Base-by-base conservation (phyloP, 352 stramenopile species). In the Pythium angustatum region DNA sequence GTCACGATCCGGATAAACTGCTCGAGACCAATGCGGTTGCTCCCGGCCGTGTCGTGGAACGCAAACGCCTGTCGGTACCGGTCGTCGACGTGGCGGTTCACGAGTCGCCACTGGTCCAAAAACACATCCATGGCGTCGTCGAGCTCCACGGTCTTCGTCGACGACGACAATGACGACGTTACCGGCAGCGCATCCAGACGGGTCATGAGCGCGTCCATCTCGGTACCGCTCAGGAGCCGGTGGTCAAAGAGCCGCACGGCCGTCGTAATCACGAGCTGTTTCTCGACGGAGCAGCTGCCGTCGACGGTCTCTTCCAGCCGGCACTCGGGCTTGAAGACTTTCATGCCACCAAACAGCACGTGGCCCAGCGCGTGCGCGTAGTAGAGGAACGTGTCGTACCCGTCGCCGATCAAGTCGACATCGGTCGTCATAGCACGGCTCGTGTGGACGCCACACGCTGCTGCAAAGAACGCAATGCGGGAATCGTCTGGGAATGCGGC, bases 1-100 rank as follows among this genome's bases (percentile, higher is more conserved):
- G 69, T 87, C 11, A 91, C 77, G 58, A 93, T 83, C 56, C 88
- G 85, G 57, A 77, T 72, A 48, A 93, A 93, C 65, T 90, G 76
- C 14, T 91, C 79, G 56, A 89, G 66, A 8, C 81, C 83, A 21
- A 93, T 85, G 12, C 69, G 74, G 45, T 78, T 67, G 26, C 76
- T 76, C 19, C 76, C 72, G 5, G 76, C 45, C 1, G 62, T 15
- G 56, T 88, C 79, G 26, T 72, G 61, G 11, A 63, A 47, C 26
- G 65, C 63, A 53, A 92, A 85, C 19, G 77, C 77, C 43, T 84
- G 74, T 34, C 62, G 66, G 72, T 90, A 88, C 12, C 68, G 75
- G 75, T 87, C 80, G 4, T 93, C 79, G 2, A 87, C 72, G 31
- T 83, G 78, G 22, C 63, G 45, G 33, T 68, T 77, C 10, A 80